These are phyloP conservation scores for Carex kokanica DNA, from an alignment of 176 grass and related monocot genomes.

Conservation along the genomic window DNA sequence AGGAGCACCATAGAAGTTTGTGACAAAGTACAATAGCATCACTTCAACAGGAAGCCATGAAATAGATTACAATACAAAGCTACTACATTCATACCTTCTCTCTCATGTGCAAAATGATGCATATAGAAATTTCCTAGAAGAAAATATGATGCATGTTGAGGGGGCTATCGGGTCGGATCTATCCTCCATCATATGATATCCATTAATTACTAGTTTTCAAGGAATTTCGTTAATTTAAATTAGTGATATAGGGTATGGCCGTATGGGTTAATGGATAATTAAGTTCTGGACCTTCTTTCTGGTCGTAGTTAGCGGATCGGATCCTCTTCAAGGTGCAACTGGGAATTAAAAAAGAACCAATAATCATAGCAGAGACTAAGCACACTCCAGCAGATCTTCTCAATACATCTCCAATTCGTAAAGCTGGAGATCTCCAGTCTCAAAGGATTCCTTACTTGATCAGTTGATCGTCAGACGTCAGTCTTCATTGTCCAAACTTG, in stretches of 20 bases:
- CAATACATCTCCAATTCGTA: background rate
- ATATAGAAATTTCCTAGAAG: background rate
- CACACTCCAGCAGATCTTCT: background rate
- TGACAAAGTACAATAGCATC: conserved; percentile 62
- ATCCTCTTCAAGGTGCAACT: background rate
- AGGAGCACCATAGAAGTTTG: conserved; percentile 42
- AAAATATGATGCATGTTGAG: background rate
- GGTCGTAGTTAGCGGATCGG: background rate
- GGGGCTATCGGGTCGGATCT: background rate
- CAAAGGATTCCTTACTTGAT: background rate
- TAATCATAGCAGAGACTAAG: conserved; percentile 17
- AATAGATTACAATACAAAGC: conserved; percentile 17
- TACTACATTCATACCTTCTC: conserved; percentile 5
- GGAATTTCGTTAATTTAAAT: background rate
- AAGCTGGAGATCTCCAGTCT: background rate
- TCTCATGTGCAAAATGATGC: conserved; percentile 17
- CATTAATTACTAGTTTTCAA: background rate
- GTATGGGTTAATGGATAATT: background rate
- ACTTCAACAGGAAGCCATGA: conserved; percentile 75
- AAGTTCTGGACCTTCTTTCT: too few relatives aligned
- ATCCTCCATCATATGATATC: background rate
- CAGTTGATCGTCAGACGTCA: too few relatives aligned
- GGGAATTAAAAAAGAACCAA: background rate
- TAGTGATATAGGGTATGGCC: background rate
- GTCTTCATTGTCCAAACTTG: too few relatives aligned